A percentile compares a stretch with the other conserved stretches of the same genome.
Evolutionary conservation across 306 rosid species (phyloP).

Genomic region (Cicer pinnatifidum): DNA sequence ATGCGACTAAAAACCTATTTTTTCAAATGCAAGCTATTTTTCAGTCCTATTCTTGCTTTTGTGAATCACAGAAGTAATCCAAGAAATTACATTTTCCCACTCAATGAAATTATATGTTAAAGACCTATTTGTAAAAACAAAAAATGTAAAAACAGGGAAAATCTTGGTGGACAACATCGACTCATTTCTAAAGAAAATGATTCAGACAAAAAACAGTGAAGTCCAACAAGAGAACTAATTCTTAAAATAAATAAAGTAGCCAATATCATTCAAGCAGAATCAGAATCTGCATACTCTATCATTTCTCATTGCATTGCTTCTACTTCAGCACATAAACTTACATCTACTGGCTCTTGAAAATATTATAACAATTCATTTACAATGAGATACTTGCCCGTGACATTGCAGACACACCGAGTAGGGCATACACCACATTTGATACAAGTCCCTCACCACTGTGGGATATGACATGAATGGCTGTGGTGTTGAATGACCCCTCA

Average conservation of each 20-base stretch:
- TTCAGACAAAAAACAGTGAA: neutral
- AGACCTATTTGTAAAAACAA: constrained; percentile 10
- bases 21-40: neutral
- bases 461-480: constrained; percentile 74
- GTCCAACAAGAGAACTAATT: constrained; percentile 20
- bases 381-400: constrained; percentile 69
- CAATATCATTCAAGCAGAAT: constrained; percentile 34
- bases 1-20: neutral
- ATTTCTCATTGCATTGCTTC: constrained; percentile 12
- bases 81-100: neutral
- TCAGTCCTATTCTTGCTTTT: constrained; percentile 11
- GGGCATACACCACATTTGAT: constrained; percentile 90
- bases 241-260: constrained; percentile 22
- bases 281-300: constrained; percentile 22
- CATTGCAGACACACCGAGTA: constrained; percentile 98
- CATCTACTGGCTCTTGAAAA: constrained; percentile 15
- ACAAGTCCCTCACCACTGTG: constrained; percentile 94
- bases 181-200: constrained; percentile 16
- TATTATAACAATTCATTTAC: constrained; percentile 10
- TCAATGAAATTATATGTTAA: constrained; percentile 28
- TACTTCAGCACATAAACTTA: constrained; percentile 9
- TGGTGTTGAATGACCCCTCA: constrained; percentile 74
- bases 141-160: constrained; percentile 1
- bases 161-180: neutral
- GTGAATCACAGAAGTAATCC: neutral